Evolutionary conservation across 202 grass and related monocot species (phyloP), one percentile per base, ranked within the genome.

Genomic region (Panicum hallii): DNA sequence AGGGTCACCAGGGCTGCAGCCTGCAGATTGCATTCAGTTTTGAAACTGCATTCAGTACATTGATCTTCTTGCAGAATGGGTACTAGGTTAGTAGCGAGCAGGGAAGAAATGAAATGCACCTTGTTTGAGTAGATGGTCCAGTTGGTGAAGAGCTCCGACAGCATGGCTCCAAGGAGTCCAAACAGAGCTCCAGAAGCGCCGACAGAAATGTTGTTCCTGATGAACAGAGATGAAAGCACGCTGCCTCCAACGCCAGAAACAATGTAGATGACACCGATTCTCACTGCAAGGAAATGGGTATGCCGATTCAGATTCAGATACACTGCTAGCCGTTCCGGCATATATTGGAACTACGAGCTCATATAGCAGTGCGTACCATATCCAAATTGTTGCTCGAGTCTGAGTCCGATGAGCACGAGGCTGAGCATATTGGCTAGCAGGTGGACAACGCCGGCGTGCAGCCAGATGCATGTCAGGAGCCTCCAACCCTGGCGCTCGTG

Each of bases 101-200:
- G 11, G 19, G 70, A 48, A 63, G 42, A 83, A 53, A 67, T 79
- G 41, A 83, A 50, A 66, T 76, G 41, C 82, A 85, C 95, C 91
- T 95, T 98, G 80, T 95, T 93, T 22, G 93, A 84, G 73, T 98
- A 98, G 63, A 98, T 90, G 48, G 91, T 95, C 91, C 91, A 98
- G 79, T 98, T 98, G 58, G 91, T 92, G 78, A 95, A 78, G 68
- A 98, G 91, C 74, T 98, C 95, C 12, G 95, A 98, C 11, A 98
- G 85, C 93, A 95, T 90, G 40, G 93, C 95, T 16, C 93, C 95
- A 13, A 98, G 95, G 28, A 98, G 95, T 9, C 95, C 95, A 44
- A 95, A 95, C 53, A 98, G 87, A 12, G 95, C 93, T 47, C 93
- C 95, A 0, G 95, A 98, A 9, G 93, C 95, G n/a, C 91, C 95